Conservation (phyloP, 306 rosid species). For the Rosa rugosa region DNA sequence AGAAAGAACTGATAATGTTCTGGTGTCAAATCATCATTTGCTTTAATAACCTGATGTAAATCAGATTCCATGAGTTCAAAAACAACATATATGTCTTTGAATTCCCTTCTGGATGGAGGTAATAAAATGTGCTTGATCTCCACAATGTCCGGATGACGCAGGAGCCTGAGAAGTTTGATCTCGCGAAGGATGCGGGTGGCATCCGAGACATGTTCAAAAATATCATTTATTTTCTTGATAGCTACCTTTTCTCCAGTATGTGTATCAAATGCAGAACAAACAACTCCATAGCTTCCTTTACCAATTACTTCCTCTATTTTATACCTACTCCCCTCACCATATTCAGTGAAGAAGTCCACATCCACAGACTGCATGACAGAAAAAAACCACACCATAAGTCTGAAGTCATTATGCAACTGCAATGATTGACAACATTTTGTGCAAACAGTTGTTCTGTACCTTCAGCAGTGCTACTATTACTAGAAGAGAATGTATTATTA, state of each 20-base stretch:
- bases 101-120: slow-evolving; percentile 99
- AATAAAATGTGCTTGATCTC: slow-evolving; percentile 96
- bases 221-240: slow-evolving; percentile 95
- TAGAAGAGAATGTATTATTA: not conserved
- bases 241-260: slow-evolving; percentile 96
- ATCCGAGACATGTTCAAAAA: slow-evolving; percentile 97
- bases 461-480: not conserved
- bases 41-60: slow-evolving; percentile 98
- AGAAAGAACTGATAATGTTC: slow-evolving; percentile 99
- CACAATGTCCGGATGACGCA: slow-evolving; percentile 95
- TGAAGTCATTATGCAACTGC: not conserved
- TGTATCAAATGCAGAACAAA: slow-evolving; percentile 93
- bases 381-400: slow-evolving; percentile 24
- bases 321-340: slow-evolving; percentile 97
- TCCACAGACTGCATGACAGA: slow-evolving; percentile 76
- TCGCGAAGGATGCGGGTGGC: slow-evolving; percentile 98
- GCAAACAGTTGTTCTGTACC: not conserved
- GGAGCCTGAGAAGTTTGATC: slow-evolving; percentile 96
- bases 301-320: slow-evolving; percentile 99
- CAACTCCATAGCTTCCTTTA: slow-evolving; percentile 99
- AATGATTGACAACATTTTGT: not conserved
- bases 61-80: slow-evolving; percentile 99
- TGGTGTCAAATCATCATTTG: slow-evolving; percentile 96
- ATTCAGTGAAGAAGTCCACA: slow-evolving; percentile 94
- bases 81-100: slow-evolving; percentile 96